Percentiles rank a stretch among this genome's conserved stretches.
Conservation (phyloP, 164 flowering plant genomes). For the Magnolia officinalis region DNA sequence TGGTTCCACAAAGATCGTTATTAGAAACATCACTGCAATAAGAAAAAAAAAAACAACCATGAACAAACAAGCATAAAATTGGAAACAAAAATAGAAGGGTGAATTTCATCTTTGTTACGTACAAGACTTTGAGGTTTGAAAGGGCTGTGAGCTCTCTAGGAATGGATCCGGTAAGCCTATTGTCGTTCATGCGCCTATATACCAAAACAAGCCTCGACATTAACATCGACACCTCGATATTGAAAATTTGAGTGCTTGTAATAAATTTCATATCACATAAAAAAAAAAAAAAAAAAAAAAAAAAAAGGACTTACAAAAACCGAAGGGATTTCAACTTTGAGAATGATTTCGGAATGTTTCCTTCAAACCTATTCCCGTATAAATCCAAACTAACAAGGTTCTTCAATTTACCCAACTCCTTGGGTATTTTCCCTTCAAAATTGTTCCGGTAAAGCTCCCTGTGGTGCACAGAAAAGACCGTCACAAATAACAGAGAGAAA, state of each 20-base stretch:
- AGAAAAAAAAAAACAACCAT: background rate
- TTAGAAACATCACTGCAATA: constrained; percentile 76
- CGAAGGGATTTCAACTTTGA: constrained; percentile 60
- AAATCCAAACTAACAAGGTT: constrained; percentile 78
- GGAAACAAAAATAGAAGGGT: background rate
- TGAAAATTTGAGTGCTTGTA: background rate
- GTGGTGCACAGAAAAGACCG: constrained; percentile 13
- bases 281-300: background rate
- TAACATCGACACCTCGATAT: background rate
- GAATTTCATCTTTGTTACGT: constrained; percentile 21
- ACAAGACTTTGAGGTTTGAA: constrained; percentile 73
- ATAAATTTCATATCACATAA: background rate
- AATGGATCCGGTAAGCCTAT: constrained; percentile 71
- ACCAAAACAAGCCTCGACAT: background rate
- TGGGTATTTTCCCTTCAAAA: constrained; percentile 61
- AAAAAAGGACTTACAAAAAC: constrained; percentile 55
- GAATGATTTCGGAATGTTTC: constrained; percentile 67
- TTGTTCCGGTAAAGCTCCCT: constrained; percentile 81
- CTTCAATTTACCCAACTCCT: constrained; percentile 74
- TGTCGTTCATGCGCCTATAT: constrained; percentile 70
- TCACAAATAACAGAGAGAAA: background rate
- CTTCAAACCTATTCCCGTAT: constrained; percentile 58
- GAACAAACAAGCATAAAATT: constrained; percentile 5
- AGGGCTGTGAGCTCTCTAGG: constrained; percentile 74
- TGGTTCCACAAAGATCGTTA: constrained; percentile 79